A percentile compares a stretch with the other conserved stretches of the same genome.
Conservation (phyloP, 805 yeast genomes). For the Barnettozyma californica region DNA sequence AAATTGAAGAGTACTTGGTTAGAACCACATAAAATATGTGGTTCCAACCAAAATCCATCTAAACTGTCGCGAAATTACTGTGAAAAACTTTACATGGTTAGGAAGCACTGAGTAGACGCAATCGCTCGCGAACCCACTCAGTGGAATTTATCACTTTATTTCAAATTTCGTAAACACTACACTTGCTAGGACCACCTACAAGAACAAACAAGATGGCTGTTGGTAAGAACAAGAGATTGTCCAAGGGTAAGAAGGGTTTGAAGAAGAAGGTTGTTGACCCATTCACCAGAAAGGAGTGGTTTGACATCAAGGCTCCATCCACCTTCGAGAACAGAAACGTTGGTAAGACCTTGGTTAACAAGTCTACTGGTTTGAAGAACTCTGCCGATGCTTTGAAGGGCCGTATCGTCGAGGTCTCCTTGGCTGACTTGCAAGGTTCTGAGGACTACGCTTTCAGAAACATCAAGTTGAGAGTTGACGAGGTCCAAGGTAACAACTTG, state of each 20-base stretch:
- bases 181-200: constrained; percentile 2
- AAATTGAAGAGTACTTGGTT: not conserved
- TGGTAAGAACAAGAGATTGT: constrained; percentile 81
- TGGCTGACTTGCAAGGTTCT: constrained; percentile 97
- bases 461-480: constrained; percentile 96
- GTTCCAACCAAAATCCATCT: not conserved
- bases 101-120: constrained; percentile 10
- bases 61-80: not conserved
- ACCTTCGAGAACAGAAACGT: constrained; percentile 98
- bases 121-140: constrained; percentile 5
- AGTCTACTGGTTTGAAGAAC: constrained; percentile 95
- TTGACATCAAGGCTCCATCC: constrained; percentile 97
- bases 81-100: constrained; percentile 5
- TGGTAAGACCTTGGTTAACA: constrained; percentile 98
- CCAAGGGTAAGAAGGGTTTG: constrained; percentile 93
- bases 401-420: constrained; percentile 90
- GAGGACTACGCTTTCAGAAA: constrained; percentile 99
- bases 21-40: not conserved
- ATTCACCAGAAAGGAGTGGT: constrained; percentile 99
- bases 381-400: constrained; percentile 98
- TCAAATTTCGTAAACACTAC: constrained; percentile 1
- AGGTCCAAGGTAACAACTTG: constrained; percentile 97
- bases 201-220: constrained; percentile 43
- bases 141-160: constrained; percentile 5
- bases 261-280: constrained; percentile 99